A percentile compares a stretch with the other conserved stretches of the same genome.
Evolutionary conservation across 1,139 yeast species (phyloP).

Genomic region (Saccharomyces hybrid): DNA sequence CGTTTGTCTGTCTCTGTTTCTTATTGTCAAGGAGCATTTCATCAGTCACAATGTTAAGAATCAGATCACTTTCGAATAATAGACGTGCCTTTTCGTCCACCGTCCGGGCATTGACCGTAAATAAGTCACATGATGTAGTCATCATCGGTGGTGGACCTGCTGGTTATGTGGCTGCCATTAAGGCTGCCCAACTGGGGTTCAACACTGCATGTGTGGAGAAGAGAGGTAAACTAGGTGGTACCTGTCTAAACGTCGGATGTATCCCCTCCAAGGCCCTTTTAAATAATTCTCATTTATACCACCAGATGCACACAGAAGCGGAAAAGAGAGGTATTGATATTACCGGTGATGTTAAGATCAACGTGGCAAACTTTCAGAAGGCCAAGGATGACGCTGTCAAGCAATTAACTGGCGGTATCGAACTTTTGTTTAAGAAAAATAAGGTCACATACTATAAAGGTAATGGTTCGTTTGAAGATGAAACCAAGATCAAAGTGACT

Average conservation of each 20-base stretch:
- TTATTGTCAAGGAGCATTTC: not conserved
- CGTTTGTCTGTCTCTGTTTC: not conserved
- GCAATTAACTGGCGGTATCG: constrained; percentile 89
- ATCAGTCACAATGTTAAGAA: not conserved
- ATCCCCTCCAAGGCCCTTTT: constrained; percentile 94
- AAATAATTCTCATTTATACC: constrained; percentile 91
- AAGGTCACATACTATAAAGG: constrained; percentile 94
- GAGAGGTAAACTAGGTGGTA: constrained; percentile 95
- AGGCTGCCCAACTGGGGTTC: constrained; percentile 92
- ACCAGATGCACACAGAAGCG: constrained; percentile 81
- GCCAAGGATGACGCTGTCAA: constrained; percentile 88
- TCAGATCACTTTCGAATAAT: not conserved
- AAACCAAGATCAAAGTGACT: constrained; percentile 66
- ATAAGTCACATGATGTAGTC: constrained; percentile 75
- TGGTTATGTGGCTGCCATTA: constrained; percentile 97
- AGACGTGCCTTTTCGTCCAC: constrained; percentile 11
- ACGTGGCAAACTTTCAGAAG: constrained; percentile 74
- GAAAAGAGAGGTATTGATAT: constrained; percentile 86
- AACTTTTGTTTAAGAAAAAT: constrained; percentile 90
- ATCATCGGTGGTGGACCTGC: constrained; percentile 99
- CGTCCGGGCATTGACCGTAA: constrained; percentile 2
- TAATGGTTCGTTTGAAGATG: constrained; percentile 78
- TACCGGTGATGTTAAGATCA: constrained; percentile 59
- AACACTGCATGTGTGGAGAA: constrained; percentile 96
- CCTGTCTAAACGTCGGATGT: constrained; percentile 97